phyloP scores from a whole-genome alignment of 352 stramenopile species.

The Phytophthora kernoviae region DNA sequence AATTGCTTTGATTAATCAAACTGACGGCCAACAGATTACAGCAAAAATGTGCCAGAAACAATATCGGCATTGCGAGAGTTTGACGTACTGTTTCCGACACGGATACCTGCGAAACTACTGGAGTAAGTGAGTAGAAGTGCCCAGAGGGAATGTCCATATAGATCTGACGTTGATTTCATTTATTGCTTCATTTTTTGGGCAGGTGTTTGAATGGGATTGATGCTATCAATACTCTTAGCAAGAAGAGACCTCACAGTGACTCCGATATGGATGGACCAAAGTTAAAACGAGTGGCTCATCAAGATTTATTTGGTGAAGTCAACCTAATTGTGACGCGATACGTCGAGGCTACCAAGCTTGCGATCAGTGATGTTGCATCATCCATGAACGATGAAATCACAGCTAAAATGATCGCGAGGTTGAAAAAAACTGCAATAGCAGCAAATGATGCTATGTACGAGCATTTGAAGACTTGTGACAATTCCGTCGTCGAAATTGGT shows the following conservation, averaged over 20 bases:
- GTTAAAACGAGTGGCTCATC: neutral
- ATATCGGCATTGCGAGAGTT: constrained; percentile 14
- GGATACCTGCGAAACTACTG: constrained; percentile 10
- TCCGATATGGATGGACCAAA: neutral
- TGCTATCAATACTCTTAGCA: neutral
- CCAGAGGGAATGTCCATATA: neutral
- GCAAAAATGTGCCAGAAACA: constrained; percentile 2
- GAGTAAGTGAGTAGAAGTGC: constrained; percentile 14
- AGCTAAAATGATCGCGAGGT: neutral
- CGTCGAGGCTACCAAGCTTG: neutral
- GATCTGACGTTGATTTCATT: too few species aligned
- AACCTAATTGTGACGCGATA: constrained; percentile 1
- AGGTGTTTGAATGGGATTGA: constrained; percentile 7
- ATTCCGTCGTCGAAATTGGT: neutral
- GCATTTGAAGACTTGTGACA: neutral
- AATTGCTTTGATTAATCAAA: constrained; percentile 1
- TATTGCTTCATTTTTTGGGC: constrained; percentile 8
- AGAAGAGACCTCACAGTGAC: constrained; percentile 8
- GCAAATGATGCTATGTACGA: constrained; percentile 2
- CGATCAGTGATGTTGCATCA: neutral
- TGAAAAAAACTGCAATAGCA: constrained; percentile 7
- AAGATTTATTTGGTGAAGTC: neutral
- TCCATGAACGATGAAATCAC: neutral
- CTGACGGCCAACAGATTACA: constrained; percentile 3
- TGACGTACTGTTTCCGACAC: constrained; percentile 12